Base-by-base conservation (phyloP, 345 rosid species). In the Populus tremula region DNA sequence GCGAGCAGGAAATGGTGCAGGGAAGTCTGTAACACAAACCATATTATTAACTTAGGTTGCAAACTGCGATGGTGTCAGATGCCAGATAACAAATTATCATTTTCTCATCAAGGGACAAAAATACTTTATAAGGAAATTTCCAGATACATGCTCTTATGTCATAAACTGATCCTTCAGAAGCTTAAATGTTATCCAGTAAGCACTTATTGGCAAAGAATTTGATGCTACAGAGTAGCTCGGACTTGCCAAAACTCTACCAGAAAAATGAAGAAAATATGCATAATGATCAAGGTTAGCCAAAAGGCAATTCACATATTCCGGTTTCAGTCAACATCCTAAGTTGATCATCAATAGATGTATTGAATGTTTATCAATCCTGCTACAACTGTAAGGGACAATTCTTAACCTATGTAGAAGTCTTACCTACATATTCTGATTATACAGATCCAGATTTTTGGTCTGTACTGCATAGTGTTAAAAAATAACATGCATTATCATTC, bases 1-100 rank as follows among this genome's bases (percentile, higher is more conserved):
- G 43, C 97, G 89, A 43, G 99, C 93, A 6, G 99, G 99, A 43
- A 90, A 83, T 75, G 94, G 92, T 56, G 89, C 87, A 8, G 92
- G 89, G 74, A 96, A 94, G 86, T 94, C 99, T 94, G 93, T 79
- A 86, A 63, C 36, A 81, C 0, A 64, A 35, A 73, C 74, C 61
- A 29, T 38, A 50, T 43, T 53, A 27, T 23, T 21, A 50, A 4
- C 36, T 31, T 35, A 43, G 14, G 41, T 65, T 29, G n/a, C 36
- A 16, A 3, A 7, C 36, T 38, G 12, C n/a, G 20, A 53, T 35
- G 6, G 67, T 38, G 71, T 71, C 36, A 33, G 36, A 33, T 33
- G 36, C 36, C 39, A 56, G 10, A 6, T 2, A 39, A 53, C 23
- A 53, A 53, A 18, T 20, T 53, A 0, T 2, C n/a, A 18, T 53